Percentiles rank a stretch among this genome's conserved stretches.
These are phyloP conservation scores for Plantago major DNA, from an alignment of 257 asterid species.

Conservation along the genomic window DNA sequence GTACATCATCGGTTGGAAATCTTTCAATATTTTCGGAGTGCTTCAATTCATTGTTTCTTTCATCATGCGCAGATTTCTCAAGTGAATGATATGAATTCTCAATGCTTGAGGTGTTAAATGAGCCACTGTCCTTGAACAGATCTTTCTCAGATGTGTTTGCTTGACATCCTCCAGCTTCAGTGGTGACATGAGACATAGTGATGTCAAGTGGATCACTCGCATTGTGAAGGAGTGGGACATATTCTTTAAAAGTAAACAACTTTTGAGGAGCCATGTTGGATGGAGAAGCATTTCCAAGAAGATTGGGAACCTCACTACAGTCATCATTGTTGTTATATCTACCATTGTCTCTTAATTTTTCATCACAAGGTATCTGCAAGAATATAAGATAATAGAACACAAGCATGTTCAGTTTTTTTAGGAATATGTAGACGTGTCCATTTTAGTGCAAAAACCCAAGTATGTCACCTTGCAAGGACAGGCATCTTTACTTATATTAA, in stretches of 20 bases:
- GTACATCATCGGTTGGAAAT: slow-evolving; percentile 33
- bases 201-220: slow-evolving; percentile 37
- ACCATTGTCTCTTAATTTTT: slow-evolving; percentile 33
- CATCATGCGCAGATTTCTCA: slow-evolving; percentile 33
- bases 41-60: slow-evolving; percentile 31
- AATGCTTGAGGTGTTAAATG: slow-evolving; percentile 28
- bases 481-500: neutral
- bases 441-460: slow-evolving; percentile 10
- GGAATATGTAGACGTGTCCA: neutral
- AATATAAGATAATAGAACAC: slow-evolving; percentile 18
- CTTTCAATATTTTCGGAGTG: slow-evolving; percentile 36
- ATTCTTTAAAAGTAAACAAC: slow-evolving; percentile 46
- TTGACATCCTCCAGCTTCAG: slow-evolving; percentile 41
- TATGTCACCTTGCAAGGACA: slow-evolving; percentile 6
- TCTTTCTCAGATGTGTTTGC: slow-evolving; percentile 32
- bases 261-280: slow-evolving; percentile 35
- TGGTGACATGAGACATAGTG: slow-evolving; percentile 48
- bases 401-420: neutral
- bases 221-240: slow-evolving; percentile 44
- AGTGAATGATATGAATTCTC: slow-evolving; percentile 30
- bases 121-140: slow-evolving; percentile 34
- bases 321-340: slow-evolving; percentile 36
- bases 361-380: slow-evolving; percentile 48
- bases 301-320: slow-evolving; percentile 35
- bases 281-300: slow-evolving; percentile 38